These are phyloP conservation scores for Exserohilum rostratum DNA, from an alignment of 2,329 filamentous ascomycete species.

Conservation along the genomic window DNA sequence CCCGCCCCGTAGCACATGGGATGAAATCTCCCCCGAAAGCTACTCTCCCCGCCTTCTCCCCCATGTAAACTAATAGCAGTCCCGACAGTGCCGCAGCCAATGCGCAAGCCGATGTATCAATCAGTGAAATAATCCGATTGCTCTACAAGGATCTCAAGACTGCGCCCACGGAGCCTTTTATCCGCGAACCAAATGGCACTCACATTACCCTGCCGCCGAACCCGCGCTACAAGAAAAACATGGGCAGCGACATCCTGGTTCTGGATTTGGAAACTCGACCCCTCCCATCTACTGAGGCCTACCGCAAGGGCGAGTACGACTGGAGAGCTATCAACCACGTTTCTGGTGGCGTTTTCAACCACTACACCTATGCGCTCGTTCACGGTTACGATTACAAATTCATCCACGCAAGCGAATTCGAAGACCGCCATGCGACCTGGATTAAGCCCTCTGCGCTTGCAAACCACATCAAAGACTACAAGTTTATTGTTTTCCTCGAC, in stretches of 20 bases:
- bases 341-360: conserved; percentile 46
- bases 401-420: conserved; percentile 49
- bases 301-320: conserved; percentile 40
- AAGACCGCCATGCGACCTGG: conserved; percentile 55
- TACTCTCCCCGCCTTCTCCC: background rate
- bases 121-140: conserved; percentile 41
- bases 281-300: conserved; percentile 40
- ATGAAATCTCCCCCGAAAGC: background rate
- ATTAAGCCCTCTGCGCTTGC: conserved; percentile 52
- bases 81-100: conserved; percentile 28
- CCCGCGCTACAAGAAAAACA: conserved; percentile 39
- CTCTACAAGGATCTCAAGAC: conserved; percentile 41
- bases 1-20: background rate
- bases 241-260: conserved; percentile 45
- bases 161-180: conserved; percentile 34
- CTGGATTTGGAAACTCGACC: conserved; percentile 46
- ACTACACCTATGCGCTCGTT: conserved; percentile 50
- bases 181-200: conserved; percentile 40
- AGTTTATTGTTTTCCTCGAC: conserved; percentile 58
- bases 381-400: conserved; percentile 60
- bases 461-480: conserved; percentile 47
- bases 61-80: conserved; percentile 18
- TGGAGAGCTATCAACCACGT: conserved; percentile 48
- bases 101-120: conserved; percentile 31
- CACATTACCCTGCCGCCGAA: conserved; percentile 38